A percentile compares a stretch with the other conserved stretches of the same genome.
Conservation (phyloP, 2,329 filamentous ascomycete species). For the Dothideomycetidae sp. region DNA sequence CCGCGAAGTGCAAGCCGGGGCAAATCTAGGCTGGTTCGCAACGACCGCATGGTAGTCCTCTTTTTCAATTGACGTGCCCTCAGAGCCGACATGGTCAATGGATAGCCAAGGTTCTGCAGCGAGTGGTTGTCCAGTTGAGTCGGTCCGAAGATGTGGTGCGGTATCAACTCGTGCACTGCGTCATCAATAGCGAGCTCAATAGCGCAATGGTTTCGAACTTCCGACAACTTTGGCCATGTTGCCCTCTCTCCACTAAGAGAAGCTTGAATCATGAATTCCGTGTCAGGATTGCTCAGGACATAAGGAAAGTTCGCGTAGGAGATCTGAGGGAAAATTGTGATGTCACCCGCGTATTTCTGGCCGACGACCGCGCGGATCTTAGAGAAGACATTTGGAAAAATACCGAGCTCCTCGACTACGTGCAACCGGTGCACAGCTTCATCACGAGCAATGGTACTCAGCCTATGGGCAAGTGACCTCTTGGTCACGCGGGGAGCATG, state of each 20-base stretch:
- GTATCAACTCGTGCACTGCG: constrained; percentile 54
- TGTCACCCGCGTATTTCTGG: constrained; percentile 87
- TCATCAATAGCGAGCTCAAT: constrained; percentile 75
- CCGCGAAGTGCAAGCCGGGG: constrained; percentile 1
- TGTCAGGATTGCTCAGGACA: constrained; percentile 69
- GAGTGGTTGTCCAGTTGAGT: constrained; percentile 46
- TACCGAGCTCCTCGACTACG: constrained; percentile 62
- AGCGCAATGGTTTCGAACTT: constrained; percentile 73
- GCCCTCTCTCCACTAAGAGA: constrained; percentile 68
- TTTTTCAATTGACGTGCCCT: neutral
- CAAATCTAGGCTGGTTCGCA: constrained; percentile 6
- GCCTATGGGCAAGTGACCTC: constrained; percentile 47
- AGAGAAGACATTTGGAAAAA: constrained; percentile 64
- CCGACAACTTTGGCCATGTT: constrained; percentile 80
- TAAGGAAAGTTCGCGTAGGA: constrained; percentile 57
- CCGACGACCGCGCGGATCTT: constrained; percentile 59
- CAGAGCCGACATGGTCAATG: constrained; percentile 3
- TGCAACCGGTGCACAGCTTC: constrained; percentile 72
- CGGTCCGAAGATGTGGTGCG: constrained; percentile 54
- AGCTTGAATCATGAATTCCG: constrained; percentile 72
- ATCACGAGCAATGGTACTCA: constrained; percentile 61
- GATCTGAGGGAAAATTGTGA: constrained; percentile 79
- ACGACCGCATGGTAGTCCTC: constrained; percentile 5
- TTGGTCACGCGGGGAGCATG: constrained; percentile 29
- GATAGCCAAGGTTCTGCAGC: constrained; percentile 15